phyloP scores from a whole-genome alignment of 2,329 filamentous ascomycete species.

The Niveomyces coronatus region DNA sequence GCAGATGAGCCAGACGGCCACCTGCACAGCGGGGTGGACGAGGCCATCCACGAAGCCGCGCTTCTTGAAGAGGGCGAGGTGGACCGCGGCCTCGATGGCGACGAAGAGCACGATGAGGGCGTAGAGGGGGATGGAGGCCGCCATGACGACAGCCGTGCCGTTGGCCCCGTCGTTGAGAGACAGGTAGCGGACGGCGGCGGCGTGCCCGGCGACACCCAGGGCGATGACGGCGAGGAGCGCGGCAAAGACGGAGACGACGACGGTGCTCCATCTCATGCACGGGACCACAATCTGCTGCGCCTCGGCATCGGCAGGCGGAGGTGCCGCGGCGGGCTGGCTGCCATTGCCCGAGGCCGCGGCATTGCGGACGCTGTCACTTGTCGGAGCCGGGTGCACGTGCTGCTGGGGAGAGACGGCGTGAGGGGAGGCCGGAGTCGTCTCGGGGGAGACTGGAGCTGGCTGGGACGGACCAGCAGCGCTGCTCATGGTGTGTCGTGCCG shows the following conservation, averaged over 20 bases:
- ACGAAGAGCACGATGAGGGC: slow-evolving; percentile 1
- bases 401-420: not conserved
- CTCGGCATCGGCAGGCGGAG: not conserved
- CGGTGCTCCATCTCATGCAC: not conserved
- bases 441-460: slow-evolving; percentile 2
- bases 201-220: not conserved
- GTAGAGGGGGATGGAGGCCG: not conserved
- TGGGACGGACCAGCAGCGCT: not conserved
- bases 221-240: not conserved
- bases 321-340: too few relatives aligned
- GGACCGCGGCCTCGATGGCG: not conserved
- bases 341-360: too few relatives aligned
- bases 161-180: not conserved
- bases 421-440: not conserved
- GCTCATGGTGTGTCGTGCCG: too few relatives aligned
- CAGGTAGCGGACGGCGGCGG: not conserved
- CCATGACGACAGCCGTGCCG: not conserved
- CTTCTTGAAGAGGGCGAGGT: not conserved
- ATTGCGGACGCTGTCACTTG: not conserved
- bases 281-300: not conserved
- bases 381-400: not conserved
- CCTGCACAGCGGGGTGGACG: slow-evolving; percentile 5
- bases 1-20: slow-evolving; percentile 4
- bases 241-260: not conserved
- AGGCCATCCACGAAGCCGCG: too few relatives aligned